Base-by-base conservation (phyloP, 2,329 filamentous ascomycete genomes). In the Sarocladium kiliense region DNA sequence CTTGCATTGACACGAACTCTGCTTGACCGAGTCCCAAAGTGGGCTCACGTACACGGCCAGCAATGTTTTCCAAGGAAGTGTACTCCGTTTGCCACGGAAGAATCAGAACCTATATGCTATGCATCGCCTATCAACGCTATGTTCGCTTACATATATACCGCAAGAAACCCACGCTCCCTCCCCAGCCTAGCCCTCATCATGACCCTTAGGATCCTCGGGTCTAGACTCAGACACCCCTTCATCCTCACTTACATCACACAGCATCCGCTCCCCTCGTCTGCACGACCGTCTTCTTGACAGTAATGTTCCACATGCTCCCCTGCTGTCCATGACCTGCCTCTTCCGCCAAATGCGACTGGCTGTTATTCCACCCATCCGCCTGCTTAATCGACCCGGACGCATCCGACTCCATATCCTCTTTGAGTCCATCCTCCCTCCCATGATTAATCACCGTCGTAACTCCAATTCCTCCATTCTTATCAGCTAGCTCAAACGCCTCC, bases 401-500 rank as follows among this genome's bases (percentile, higher is more conserved):
- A 11, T 51, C 47, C 2, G 27, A 18, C 10, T 23, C 34, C 16
- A 6, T 32, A 18, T 54, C 50, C 11, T 56, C 60, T 12, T 16
- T 30, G 4, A 26, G n/a, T 11, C 44, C 25, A 12, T 10, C 25
- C 7, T 47, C 44, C 6, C 44, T 21, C n/a, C 44, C 44, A 9
- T 64, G 59, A 10, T 62, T 56, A 6, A 64, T 63, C 14, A 63
- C 39, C 2, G 62, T 63, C 0, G 63, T 64, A n/a, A 64, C 60
- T 10, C 61, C 59, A 14, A 59, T 56, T n/a, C 44, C 58, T 6
- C 47, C 54, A 26, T 47, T 3, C 11, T 53, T 57, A 4, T 57
- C 51, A 9, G 55, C 39, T 12, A 61, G 41, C 14, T 61, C 58
- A n/a, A 59, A 61, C 2, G 27, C 47, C 16, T 59, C 59, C 3